Evolutionary conservation across 495 filamentous ascomycete genomes (phyloP), one percentile per base, ranked within the genome.

Genomic region (Neurospora sp.): DNA sequence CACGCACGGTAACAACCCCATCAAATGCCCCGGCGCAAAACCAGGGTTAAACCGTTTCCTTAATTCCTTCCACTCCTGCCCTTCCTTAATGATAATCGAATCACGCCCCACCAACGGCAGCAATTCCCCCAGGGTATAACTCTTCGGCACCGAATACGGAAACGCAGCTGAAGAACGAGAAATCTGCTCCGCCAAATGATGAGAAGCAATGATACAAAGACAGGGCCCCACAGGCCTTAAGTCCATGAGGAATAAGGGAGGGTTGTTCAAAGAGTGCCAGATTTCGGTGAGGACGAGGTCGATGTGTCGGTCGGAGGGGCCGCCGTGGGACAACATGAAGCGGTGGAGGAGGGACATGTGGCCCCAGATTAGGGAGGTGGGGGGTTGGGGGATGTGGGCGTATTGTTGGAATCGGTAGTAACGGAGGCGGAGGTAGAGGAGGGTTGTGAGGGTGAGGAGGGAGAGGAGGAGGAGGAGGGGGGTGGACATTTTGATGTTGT

Each of bases 111-210:
- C 78, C 6, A 88, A 49, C 5, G 74, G 76, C 6, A 72, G 49
- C 14, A 85, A 70, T 0, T 72, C 71, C 5, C 60, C 62, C 0
- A 83, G 37, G 0, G 82, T 82, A 8, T 84, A 84, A 0, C 80
- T 81, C 74, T 88, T 88, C 4, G 84, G 77, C 10, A 77, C 70
- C 70, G 84, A 84, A 74, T 83, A 86, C 8, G 82, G 83, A 49
- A 81, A 84, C 10, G 38, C 18, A 71, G 82, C 85, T 10, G 83
- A 80, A 0, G 78, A 27, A 16, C 76, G 78, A 0, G 82, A 78
- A 4, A 87, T 74, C 70, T 87, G 84, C 41, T 83, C 81, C 23
- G 86, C 84, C 0, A 86, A 70, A 4, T 84, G 81, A 60, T 88
- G 83, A 75, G 82, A 81, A 38, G 76, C 74, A 35, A 88, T 75